A percentile compares a stretch with the other conserved stretches of the same genome.
Evolutionary conservation across 2,329 filamentous ascomycete genomes (phyloP).

Genomic region (Phyllosticta citriasiana): DNA sequence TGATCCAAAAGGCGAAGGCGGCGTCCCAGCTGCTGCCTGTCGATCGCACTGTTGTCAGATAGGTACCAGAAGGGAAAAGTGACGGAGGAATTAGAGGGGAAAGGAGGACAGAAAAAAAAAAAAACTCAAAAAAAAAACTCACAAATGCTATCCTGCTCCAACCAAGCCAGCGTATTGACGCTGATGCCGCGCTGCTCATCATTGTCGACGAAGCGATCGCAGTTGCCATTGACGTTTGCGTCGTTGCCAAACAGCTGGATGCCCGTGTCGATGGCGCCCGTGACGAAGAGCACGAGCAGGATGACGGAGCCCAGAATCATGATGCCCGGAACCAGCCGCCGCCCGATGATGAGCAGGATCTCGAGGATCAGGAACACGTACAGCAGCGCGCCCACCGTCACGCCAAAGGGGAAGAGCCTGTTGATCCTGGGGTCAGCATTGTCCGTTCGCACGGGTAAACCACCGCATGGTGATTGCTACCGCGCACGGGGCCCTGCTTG

Average conservation of each 20-base stretch:
- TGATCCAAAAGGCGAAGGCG: constrained; percentile 53
- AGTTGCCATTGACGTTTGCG: constrained; percentile 49
- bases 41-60: too few species aligned
- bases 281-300: constrained; percentile 51
- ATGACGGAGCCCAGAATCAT: constrained; percentile 53
- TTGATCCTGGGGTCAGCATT: not conserved
- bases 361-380: constrained; percentile 50
- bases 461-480: constrained; percentile 15
- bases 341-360: constrained; percentile 45
- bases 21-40: constrained; percentile 52
- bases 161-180: constrained; percentile 49
- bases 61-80: not conserved
- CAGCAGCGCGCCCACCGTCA: constrained; percentile 46
- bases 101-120: not conserved
- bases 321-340: constrained; percentile 47
- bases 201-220: constrained; percentile 46
- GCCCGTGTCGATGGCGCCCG: constrained; percentile 52
- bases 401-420: constrained; percentile 57
- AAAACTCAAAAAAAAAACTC: constrained; percentile 25
- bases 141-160: constrained; percentile 55
- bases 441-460: constrained; percentile 11
- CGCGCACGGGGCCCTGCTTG: not conserved
- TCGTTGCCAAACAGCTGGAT: constrained; percentile 50
- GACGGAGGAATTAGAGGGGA: not conserved
- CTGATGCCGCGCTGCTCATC: constrained; percentile 37